Evolutionary conservation across 768 basidiomycete species (phyloP), one percentile per base, ranked within the genome.

Genomic region (Leccinum barrowsii): DNA sequence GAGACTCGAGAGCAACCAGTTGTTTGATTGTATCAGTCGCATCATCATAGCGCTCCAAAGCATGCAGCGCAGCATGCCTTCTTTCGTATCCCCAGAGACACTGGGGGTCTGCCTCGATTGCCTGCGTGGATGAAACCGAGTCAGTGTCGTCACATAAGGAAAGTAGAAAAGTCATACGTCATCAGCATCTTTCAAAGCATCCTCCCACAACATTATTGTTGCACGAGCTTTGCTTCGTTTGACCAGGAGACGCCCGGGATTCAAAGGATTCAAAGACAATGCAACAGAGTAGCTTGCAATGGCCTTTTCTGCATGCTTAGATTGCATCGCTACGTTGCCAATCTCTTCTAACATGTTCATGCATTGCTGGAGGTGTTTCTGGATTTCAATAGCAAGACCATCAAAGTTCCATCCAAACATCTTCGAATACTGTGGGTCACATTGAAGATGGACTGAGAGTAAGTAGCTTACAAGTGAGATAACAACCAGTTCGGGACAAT

Each of bases 381-480:
- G 47, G 15, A 58, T 46, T 4, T 30, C 44, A 11, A 19, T 1
- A 2, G 8, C 11, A 7, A 57, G 56, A 7, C 35, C 13, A 3
- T 65, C 59, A 37, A 65, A 58, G 4, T 52, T n/a, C 63, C 63
- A 64, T 2, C 56, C 63, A 21, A 61, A 61, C 2, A 58, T 46
- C 53, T 62, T 26, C 11, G 7, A 56, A 21, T 1, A 19, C 6
- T 6, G 8, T 54, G 12, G 8, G 11, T 54, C n/a, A 17, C 3
- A 7, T 37, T 17, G 15, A 2, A 5, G 13, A 15, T 7, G 2
- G 7, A 17, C 0, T 10, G 5, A 3, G 5, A 6, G 1, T 4
- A 11, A 30, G 4, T 1, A 10, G 10, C 61, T 54, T 34, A 62
- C 61, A 4, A 65, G 60, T 0, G 64, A 62, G 7, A 65, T 28